Conservation (phyloP, 1,139 yeast species). For the Yamadazyma jaroonii region DNA sequence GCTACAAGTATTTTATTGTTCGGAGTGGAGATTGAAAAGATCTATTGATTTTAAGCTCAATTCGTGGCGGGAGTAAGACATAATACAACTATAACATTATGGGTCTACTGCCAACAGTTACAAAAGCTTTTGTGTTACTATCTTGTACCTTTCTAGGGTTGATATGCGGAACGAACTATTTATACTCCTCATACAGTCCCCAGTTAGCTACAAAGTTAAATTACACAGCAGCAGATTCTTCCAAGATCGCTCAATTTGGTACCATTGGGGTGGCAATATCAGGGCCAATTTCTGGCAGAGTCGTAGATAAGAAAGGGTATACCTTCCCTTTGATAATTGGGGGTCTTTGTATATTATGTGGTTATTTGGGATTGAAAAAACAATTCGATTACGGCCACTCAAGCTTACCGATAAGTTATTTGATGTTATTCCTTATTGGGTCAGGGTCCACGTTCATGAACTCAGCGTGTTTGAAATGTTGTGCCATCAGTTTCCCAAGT, state of each 20-base stretch:
- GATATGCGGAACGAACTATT: constrained; percentile 59
- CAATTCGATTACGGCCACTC: constrained; percentile 39
- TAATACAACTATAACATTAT: neutral
- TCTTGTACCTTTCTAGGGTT: constrained; percentile 52
- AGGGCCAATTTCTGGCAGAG: constrained; percentile 57
- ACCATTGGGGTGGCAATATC: constrained; percentile 56
- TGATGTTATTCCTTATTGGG: constrained; percentile 45
- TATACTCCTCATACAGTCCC: constrained; percentile 63
- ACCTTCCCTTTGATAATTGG: constrained; percentile 44
- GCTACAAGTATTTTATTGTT: neutral
- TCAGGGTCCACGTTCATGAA: constrained; percentile 54
- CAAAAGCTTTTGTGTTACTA: constrained; percentile 35
- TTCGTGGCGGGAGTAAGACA: too few relatives aligned
- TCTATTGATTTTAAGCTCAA: too few relatives aligned
- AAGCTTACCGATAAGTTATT: constrained; percentile 32
- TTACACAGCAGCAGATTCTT: constrained; percentile 53
- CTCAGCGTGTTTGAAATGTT: constrained; percentile 53
- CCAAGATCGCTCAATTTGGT: constrained; percentile 57
- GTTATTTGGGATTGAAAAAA: constrained; percentile 45
- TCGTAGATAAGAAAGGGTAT: constrained; percentile 57
- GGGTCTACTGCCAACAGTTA: constrained; percentile 22
- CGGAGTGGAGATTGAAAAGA: constrained; percentile 1
- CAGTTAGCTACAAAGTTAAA: constrained; percentile 53
- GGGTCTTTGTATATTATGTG: constrained; percentile 37
- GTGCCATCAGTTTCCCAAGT: constrained; percentile 55